Conservation (phyloP, 306 rosid species). For the Hippophae gyantsensis region DNA sequence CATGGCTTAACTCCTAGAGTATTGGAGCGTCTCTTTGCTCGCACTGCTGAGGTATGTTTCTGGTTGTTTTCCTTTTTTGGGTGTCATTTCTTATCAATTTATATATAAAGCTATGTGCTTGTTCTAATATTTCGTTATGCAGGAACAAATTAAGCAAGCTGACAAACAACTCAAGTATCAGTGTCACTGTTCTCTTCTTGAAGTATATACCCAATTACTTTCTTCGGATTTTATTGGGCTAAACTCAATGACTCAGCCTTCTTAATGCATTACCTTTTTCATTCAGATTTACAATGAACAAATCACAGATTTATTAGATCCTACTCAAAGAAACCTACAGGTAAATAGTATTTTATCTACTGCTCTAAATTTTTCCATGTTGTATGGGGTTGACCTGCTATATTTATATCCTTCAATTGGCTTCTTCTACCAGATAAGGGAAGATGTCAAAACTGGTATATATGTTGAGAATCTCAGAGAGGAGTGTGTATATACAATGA, state of each 20-base stretch:
- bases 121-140: constrained; percentile 19
- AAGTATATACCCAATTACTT: constrained; percentile 39
- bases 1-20: constrained; percentile 89
- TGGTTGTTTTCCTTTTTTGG: constrained; percentile 10
- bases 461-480: constrained; percentile 94
- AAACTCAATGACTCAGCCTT: constrained; percentile 13
- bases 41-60: constrained; percentile 62
- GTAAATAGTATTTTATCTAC: constrained; percentile 27
- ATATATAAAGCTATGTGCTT: constrained; percentile 12
- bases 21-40: constrained; percentile 77
- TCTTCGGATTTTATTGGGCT: constrained; percentile 11
- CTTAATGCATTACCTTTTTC: constrained; percentile 17
- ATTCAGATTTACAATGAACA: constrained; percentile 97
- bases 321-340: constrained; percentile 74
- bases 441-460: constrained; percentile 97
- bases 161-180: constrained; percentile 78
- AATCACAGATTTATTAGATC: constrained; percentile 88
- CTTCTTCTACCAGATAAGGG: constrained; percentile 60
- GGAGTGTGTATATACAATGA: constrained; percentile 56
- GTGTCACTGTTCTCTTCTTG: constrained; percentile 89
- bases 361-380: constrained; percentile 9
- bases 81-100: constrained; percentile 2
- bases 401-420: constrained; percentile 11
- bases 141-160: constrained; percentile 89
- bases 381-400: constrained; percentile 4